Conservation (phyloP, 1,284 basidiomycete species). For the Cerrena zonata region DNA sequence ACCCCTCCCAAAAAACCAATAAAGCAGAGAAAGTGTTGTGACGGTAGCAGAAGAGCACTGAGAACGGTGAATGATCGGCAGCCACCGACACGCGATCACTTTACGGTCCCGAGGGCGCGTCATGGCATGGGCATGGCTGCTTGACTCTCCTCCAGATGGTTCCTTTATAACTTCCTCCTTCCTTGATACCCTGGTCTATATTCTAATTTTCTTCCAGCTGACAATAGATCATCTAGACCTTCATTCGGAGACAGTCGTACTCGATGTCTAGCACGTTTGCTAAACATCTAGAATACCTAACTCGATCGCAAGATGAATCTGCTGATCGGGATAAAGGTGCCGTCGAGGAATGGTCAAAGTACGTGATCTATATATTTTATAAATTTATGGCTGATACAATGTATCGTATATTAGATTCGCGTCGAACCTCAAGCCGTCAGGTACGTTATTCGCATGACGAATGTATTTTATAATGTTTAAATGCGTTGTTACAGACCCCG, state of each 20-base stretch:
- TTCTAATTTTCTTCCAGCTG: no score
- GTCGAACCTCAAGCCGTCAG: neutral
- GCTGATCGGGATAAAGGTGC: conserved; percentile 27
- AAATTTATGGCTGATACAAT: neutral
- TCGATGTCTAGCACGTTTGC: conserved; percentile 15
- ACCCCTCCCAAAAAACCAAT: neutral
- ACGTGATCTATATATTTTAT: conserved; percentile 8
- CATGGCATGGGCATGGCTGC: neutral
- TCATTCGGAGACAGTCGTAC: no score
- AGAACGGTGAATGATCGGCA: neutral
- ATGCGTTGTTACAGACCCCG: neutral
- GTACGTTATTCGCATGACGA: neutral
- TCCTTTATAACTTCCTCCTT: no score
- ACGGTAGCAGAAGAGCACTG: neutral
- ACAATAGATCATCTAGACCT: no score
- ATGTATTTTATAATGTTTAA: neutral
- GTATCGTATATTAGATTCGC: neutral
- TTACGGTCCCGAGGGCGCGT: neutral
- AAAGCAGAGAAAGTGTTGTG: neutral
- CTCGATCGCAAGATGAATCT: conserved; percentile 23
- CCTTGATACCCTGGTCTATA: no score
- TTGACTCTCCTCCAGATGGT: neutral
- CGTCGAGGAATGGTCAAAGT: conserved; percentile 35
- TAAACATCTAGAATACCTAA: conserved; percentile 28
- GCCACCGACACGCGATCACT: neutral